Percentiles rank a stretch among this genome's conserved stretches.
phyloP scores from a whole-genome alignment of 116 monocot genomes.

The Thalassia testudinum region DNA sequence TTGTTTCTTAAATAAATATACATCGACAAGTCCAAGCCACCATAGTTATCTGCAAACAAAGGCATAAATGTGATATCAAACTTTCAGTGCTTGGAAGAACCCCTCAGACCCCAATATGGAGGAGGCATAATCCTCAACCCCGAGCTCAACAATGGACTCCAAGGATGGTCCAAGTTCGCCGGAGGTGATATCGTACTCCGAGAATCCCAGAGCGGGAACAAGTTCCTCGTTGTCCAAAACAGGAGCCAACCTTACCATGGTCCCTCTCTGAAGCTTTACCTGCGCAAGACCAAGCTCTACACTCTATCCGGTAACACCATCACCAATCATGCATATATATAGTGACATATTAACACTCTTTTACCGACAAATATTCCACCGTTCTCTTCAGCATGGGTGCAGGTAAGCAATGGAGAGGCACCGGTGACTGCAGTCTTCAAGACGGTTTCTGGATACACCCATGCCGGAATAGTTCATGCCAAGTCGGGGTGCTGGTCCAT shows the following conservation, averaged over 20 bases:
- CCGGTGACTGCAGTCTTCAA: constrained; percentile 29
- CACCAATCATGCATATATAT: no score
- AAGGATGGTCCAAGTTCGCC: no score
- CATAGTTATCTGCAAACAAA: no score
- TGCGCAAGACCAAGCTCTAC: constrained; percentile 35
- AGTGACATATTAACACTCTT: no score
- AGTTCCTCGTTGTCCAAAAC: constrained; percentile 15
- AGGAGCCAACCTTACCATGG: constrained; percentile 22
- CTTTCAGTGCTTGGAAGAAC: no score
- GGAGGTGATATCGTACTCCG: constrained; percentile 7
- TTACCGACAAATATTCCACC: no score
- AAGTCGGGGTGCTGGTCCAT: constrained; percentile 69
- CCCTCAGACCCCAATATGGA: no score
- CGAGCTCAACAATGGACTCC: no score
- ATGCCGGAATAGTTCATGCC: constrained; percentile 38
- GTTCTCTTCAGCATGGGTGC: constrained; percentile 55
- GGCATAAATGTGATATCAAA: no score
- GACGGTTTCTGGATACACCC: constrained; percentile 14
- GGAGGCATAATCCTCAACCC: no score
- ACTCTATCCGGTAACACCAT: constrained; percentile 84
- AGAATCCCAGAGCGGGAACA: constrained; percentile 28
- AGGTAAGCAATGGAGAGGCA: constrained; percentile 17
- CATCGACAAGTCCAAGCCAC: no score
- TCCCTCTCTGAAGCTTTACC: constrained; percentile 32
- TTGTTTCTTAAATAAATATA: no score